A percentile compares a stretch with the other conserved stretches of the same genome.
Evolutionary conservation across 2,329 filamentous ascomycete genomes (phyloP).

Genomic region (Ophiostoma piceae): DNA sequence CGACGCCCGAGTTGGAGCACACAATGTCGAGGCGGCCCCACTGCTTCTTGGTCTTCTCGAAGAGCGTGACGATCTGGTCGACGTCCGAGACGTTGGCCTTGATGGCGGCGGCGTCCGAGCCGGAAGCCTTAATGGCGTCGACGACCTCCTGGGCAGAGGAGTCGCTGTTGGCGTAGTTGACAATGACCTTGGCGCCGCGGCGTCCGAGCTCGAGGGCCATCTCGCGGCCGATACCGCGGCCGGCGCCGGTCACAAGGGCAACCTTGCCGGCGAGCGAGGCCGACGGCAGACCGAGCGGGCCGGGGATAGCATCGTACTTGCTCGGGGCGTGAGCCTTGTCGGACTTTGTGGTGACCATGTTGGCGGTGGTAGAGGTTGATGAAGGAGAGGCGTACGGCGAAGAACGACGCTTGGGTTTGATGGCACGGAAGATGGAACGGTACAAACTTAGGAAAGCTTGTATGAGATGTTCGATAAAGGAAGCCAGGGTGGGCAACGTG

Average conservation of each 20-base stretch:
- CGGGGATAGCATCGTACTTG: slow-evolving; percentile 35
- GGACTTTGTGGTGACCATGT: slow-evolving; percentile 28
- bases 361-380: slow-evolving; percentile 17
- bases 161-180: slow-evolving; percentile 32
- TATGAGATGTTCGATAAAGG: slow-evolving; percentile 15
- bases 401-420: not conserved
- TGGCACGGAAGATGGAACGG: slow-evolving; percentile 14
- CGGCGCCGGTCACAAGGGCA: slow-evolving; percentile 34
- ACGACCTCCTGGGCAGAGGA: slow-evolving; percentile 28
- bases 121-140: slow-evolving; percentile 26
- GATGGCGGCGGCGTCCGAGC: slow-evolving; percentile 31
- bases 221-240: slow-evolving; percentile 58
- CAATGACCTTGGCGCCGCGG: slow-evolving; percentile 35
- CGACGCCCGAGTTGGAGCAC: slow-evolving; percentile 56
- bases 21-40: slow-evolving; percentile 59
- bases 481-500: slow-evolving; percentile 15
- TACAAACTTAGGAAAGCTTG: slow-evolving; percentile 18
- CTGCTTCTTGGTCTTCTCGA: slow-evolving; percentile 49
- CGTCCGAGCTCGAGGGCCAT: slow-evolving; percentile 45
- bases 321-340: slow-evolving; percentile 21
- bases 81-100: slow-evolving; percentile 35
- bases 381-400: not conserved
- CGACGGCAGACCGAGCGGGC: slow-evolving; percentile 32
- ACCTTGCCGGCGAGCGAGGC: slow-evolving; percentile 31
- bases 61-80: slow-evolving; percentile 32